A percentile compares a stretch with the other conserved stretches of the same genome.
These are phyloP conservation scores for Entelexis sorbosivorans DNA, from an alignment of 1,139 yeast genomes.

Conservation along the genomic window DNA sequence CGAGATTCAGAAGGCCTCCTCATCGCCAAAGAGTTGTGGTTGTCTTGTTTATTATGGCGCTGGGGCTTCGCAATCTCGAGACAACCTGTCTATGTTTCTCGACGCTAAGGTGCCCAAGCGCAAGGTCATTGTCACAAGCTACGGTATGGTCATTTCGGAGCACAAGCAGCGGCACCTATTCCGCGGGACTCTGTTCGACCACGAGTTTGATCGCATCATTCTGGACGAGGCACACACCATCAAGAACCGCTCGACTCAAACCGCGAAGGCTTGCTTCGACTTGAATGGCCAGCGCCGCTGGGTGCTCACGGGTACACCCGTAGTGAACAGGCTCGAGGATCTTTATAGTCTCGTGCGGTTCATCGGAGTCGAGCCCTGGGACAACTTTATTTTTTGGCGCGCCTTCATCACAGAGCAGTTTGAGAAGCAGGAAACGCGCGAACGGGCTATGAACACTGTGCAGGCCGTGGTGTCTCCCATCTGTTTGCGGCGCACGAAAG, in stretches of 20 bases:
- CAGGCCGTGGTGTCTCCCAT: conserved; percentile 79
- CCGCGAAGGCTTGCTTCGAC: conserved; percentile 68
- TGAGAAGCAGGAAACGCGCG: conserved; percentile 54
- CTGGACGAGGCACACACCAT: conserved; percentile 91
- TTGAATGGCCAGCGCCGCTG: conserved; percentile 59
- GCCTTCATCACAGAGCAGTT: conserved; percentile 78
- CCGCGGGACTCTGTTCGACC: conserved; percentile 51
- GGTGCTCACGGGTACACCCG: conserved; percentile 92
- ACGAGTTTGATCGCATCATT: conserved; percentile 66
- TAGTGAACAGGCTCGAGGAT: conserved; percentile 80
- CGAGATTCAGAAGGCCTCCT: conserved; percentile 50
- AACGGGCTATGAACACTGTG: conserved; percentile 68
- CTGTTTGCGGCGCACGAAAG: conserved; percentile 72
- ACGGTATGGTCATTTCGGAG: conserved; percentile 77
- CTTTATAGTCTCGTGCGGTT: conserved; percentile 67
- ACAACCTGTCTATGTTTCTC: conserved; percentile 22
- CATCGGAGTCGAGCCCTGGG: conserved; percentile 78
- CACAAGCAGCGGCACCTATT: conserved; percentile 32
- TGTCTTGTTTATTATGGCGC: conserved; percentile 61
- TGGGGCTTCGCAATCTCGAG: not conserved
- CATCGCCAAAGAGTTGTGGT: conserved; percentile 24
- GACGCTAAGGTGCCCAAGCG: conserved; percentile 36
- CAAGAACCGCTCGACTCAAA: conserved; percentile 66
- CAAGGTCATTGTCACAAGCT: conserved; percentile 69
- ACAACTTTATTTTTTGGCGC: conserved; percentile 77